Percentiles rank a stretch among this genome's conserved stretches.
Conservation (phyloP, 2,329 filamentous ascomycete genomes). For the Tricladium varicosporioides region DNA sequence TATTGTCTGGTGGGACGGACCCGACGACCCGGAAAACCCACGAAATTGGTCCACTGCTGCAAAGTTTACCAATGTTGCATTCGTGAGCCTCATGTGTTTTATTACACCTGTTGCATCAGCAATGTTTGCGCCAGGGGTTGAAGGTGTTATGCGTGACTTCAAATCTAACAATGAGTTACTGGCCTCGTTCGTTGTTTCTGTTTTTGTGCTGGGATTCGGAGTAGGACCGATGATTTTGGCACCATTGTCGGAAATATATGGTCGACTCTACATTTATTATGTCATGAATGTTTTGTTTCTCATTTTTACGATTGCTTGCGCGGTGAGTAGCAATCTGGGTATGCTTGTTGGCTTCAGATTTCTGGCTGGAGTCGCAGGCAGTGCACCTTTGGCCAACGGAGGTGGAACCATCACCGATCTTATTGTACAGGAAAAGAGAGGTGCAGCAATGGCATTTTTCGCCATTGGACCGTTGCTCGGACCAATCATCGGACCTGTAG, state of each 20-base stretch:
- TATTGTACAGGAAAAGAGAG: constrained; percentile 5
- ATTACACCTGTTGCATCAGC: constrained; percentile 34
- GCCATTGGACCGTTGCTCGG: constrained; percentile 28
- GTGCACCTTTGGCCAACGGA: constrained; percentile 36
- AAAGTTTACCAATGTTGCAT: constrained; percentile 20
- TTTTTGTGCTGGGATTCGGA: constrained; percentile 59
- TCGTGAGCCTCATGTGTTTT: constrained; percentile 16
- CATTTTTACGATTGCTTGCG: constrained; percentile 40
- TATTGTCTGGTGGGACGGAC: constrained; percentile 55
- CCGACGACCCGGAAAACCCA: constrained; percentile 54
- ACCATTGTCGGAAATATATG: constrained; percentile 62
- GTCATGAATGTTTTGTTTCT: constrained; percentile 48
- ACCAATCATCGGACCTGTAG: constrained; percentile 40
- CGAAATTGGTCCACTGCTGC: constrained; percentile 44
- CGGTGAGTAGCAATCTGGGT: constrained; percentile 45
- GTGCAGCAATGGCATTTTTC: constrained; percentile 9
- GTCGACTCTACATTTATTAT: constrained; percentile 49
- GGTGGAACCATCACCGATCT: constrained; percentile 13
- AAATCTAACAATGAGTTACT: constrained; percentile 15
- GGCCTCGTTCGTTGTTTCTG: constrained; percentile 31
- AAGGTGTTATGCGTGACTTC: constrained; percentile 16
- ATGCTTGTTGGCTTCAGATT: constrained; percentile 57
- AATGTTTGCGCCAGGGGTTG: constrained; percentile 42
- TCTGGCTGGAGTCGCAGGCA: constrained; percentile 59
- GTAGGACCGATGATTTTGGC: constrained; percentile 56